Percentiles rank a stretch among this genome's conserved stretches.
Conservation (phyloP, 2,329 filamentous ascomycete genomes). For the Tolypocladium nubicola region DNA sequence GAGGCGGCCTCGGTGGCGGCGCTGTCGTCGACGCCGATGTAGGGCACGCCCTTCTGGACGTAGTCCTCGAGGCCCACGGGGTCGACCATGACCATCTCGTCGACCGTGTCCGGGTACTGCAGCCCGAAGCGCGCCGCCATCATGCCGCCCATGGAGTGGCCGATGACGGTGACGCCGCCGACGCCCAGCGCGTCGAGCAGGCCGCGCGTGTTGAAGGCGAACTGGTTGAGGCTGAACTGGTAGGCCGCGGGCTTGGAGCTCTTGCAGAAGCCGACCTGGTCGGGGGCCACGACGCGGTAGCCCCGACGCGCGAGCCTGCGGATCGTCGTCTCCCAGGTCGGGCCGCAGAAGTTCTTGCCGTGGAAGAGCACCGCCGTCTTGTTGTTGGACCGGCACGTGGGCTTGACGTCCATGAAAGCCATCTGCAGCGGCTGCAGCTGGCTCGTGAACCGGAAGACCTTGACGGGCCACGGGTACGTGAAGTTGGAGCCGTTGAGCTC, state of each 20-base stretch:
- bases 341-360: conserved; percentile 45
- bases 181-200: conserved; percentile 33
- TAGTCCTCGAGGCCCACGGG: conserved; percentile 46
- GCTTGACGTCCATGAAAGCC: conserved; percentile 44
- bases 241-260: conserved; percentile 39
- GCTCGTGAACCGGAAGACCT: conserved; percentile 35
- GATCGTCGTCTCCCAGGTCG: conserved; percentile 41
- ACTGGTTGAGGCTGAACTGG: conserved; percentile 41
- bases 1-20: conserved; percentile 26
- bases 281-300: conserved; percentile 41
- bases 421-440: conserved; percentile 38
- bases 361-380: conserved; percentile 39
- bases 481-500: conserved; percentile 40
- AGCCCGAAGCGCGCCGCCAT: conserved; percentile 38
- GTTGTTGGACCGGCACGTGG: conserved; percentile 20
- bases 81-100: conserved; percentile 36
- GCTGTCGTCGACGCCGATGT: conserved; percentile 28
- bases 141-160: conserved; percentile 47
- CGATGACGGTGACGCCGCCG: conserved; percentile 33
- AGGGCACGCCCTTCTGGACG: conserved; percentile 36
- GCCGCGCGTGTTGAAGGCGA: conserved; percentile 38
- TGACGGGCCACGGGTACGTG: conserved; percentile 40
- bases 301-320: conserved; percentile 27
- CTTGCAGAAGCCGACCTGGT: conserved; percentile 49
- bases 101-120: conserved; percentile 33